These are phyloP conservation scores for Alloascoidea africana DNA, from an alignment of 805 yeast species.

Conservation along the genomic window DNA sequence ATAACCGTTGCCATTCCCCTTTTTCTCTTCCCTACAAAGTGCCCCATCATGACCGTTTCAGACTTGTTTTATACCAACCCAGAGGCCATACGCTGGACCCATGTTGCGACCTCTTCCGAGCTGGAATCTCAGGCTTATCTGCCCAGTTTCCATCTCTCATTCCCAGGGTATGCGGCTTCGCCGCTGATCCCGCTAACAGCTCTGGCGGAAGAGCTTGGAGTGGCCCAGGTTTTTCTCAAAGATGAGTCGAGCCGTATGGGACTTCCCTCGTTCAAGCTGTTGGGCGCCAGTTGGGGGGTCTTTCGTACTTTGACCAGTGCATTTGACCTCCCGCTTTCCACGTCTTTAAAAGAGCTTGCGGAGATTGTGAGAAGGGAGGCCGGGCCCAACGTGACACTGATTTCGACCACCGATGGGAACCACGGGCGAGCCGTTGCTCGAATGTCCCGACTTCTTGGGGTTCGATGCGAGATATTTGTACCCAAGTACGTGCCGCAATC, in stretches of 20 bases:
- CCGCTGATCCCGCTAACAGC: background rate
- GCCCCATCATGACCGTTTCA: background rate
- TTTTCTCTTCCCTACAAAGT: too few species aligned
- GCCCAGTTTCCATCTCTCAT: background rate
- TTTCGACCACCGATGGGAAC: background rate
- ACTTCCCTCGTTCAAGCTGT: background rate
- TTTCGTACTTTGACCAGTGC: background rate
- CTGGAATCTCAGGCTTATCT: background rate
- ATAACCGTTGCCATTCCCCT: too few species aligned
- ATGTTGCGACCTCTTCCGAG: background rate
- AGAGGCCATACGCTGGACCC: background rate
- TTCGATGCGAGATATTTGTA: background rate
- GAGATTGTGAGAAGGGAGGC: background rate
- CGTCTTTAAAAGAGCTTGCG: background rate
- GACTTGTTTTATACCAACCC: background rate
- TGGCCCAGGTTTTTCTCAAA: background rate
- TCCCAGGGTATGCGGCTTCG: background rate
- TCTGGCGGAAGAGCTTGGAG: background rate
- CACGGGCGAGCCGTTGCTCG: slow-evolving; percentile 1
- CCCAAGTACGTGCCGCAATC: background rate
- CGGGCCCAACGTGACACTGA: background rate
- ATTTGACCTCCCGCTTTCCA: background rate
- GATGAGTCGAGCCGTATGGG: background rate
- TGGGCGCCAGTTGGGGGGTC: slow-evolving; percentile 2
- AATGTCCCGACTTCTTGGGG: background rate